Evolutionary conservation across 805 yeast genomes (phyloP).

Genomic region (Yamadazyma takamatsuzukensis): DNA sequence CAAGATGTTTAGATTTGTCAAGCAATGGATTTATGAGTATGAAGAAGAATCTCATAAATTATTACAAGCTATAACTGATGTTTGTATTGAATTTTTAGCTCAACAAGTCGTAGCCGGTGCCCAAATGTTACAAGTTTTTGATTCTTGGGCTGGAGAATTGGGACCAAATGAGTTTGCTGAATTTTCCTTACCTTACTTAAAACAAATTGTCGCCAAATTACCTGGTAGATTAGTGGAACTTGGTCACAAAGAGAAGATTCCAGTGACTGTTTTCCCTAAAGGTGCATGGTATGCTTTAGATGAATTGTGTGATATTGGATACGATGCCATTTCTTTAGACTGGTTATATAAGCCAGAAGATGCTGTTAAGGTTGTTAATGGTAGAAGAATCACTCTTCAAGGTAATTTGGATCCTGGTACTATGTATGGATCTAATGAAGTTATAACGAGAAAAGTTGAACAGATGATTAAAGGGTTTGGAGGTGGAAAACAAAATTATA

Average conservation of each 20-base stretch:
- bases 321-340: constrained; percentile 86
- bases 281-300: constrained; percentile 97
- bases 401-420: constrained; percentile 96
- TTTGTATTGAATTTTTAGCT: constrained; percentile 88
- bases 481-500: constrained; percentile 89
- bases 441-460: constrained; percentile 76
- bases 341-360: constrained; percentile 85
- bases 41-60: constrained; percentile 69
- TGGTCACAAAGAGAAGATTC: constrained; percentile 69
- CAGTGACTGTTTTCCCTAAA: constrained; percentile 88
- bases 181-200: constrained; percentile 84
- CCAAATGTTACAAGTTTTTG: constrained; percentile 95
- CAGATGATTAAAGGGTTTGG: constrained; percentile 88
- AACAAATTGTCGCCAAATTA: constrained; percentile 65
- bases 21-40: constrained; percentile 85
- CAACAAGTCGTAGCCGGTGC: constrained; percentile 97
- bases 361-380: constrained; percentile 71
- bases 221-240: constrained; percentile 68
- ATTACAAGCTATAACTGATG: constrained; percentile 76
- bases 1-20: constrained; percentile 83
- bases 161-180: constrained; percentile 86
- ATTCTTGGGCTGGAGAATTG: constrained; percentile 96
- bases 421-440: constrained; percentile 85
- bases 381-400: constrained; percentile 77
- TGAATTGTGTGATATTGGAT: constrained; percentile 74